These are phyloP conservation scores for Camellia granthamiana DNA, from an alignment of 148 eudicot species.

Conservation along the genomic window DNA sequence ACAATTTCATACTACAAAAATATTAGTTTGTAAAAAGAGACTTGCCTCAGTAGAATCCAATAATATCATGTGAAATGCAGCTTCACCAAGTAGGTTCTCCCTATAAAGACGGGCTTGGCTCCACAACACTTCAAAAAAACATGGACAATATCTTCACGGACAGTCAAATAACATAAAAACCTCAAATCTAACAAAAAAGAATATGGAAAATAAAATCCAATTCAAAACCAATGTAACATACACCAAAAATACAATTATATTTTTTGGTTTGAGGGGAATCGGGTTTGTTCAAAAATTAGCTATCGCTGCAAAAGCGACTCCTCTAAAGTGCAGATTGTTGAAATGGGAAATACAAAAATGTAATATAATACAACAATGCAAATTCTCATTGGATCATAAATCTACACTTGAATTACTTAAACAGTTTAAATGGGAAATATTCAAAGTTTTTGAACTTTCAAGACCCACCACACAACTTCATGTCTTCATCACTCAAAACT, in stretches of 20 bases:
- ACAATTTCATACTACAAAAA: neutral
- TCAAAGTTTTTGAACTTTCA: too few species aligned
- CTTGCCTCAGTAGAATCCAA: slow-evolving; percentile 54
- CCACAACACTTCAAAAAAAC: slow-evolving; percentile 44
- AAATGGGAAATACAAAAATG: too few species aligned
- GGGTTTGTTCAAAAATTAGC: neutral
- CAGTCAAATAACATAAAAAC: neutral
- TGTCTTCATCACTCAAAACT: too few species aligned
- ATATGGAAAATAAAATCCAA: neutral
- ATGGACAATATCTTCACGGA: slow-evolving; percentile 52
- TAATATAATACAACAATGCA: too few species aligned
- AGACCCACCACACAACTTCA: too few species aligned
- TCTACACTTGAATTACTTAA: too few species aligned
- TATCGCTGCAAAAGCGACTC: too few species aligned
- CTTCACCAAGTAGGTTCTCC: slow-evolving; percentile 66
- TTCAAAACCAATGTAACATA: neutral
- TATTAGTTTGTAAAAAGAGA: neutral
- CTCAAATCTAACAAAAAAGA: neutral
- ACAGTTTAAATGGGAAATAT: too few species aligned
- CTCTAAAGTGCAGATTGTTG: too few species aligned
- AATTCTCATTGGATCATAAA: too few species aligned
- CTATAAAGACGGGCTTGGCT: slow-evolving; percentile 55
- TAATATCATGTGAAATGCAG: slow-evolving; percentile 42
- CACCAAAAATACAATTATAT: neutral
- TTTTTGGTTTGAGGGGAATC: too few species aligned